Percentiles rank a stretch among this genome's conserved stretches.
Evolutionary conservation across 805 yeast species (phyloP).

Genomic region (Yueomyces sp.): DNA sequence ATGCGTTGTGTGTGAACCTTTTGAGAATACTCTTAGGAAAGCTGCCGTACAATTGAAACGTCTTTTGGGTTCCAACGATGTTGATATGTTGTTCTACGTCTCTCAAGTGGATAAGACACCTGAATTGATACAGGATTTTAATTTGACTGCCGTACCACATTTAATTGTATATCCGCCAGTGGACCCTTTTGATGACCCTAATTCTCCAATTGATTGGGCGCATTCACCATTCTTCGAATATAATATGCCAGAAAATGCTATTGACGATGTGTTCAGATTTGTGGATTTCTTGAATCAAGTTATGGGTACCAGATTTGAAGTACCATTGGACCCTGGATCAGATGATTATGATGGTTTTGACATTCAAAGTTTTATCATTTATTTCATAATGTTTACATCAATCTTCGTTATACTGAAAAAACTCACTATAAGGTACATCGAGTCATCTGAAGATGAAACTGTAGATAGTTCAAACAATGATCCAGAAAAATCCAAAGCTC

Average conservation of each 20-base stretch:
- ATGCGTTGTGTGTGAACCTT: conserved; percentile 30
- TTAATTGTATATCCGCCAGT: conserved; percentile 53
- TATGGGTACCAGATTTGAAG: conserved; percentile 29
- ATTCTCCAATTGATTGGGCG: conserved; percentile 18
- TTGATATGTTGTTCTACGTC: conserved; percentile 31
- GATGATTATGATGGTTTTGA: conserved; percentile 27
- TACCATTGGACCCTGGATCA: conserved; percentile 19
- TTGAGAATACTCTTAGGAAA: conserved; percentile 28
- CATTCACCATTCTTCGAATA: conserved; percentile 26
- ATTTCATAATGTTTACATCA: conserved; percentile 33
- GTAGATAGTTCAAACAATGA: background rate
- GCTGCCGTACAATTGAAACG: conserved; percentile 33
- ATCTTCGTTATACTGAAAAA: conserved; percentile 37
- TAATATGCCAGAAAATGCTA: conserved; percentile 17
- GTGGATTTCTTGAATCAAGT: conserved; percentile 32
- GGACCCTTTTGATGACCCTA: conserved; percentile 3
- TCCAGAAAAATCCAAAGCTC: background rate
- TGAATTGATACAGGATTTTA: conserved; percentile 28
- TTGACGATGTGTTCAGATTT: conserved; percentile 31
- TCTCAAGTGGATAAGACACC: conserved; percentile 39
- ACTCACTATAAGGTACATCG: conserved; percentile 25
- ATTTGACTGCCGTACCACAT: conserved; percentile 44
- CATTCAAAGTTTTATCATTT: conserved; percentile 27
- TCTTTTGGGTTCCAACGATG: conserved; percentile 20
- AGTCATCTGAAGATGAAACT: conserved; percentile 13